phyloP scores from a whole-genome alignment of 371 early-diverging fungal genomes.

The Saksenaea oblongispora region DNA sequence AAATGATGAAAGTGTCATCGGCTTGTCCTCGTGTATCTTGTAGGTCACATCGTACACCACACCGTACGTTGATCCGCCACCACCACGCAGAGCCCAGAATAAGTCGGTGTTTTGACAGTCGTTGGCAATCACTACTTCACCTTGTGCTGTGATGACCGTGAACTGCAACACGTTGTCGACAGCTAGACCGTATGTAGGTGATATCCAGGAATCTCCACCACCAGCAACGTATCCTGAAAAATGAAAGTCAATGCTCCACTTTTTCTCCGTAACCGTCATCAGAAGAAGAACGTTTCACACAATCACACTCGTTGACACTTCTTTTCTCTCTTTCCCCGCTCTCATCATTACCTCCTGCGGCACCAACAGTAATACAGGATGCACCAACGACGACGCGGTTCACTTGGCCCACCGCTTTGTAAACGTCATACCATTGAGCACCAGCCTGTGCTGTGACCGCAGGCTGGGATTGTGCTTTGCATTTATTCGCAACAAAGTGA shows the following conservation, averaged over 20 bases:
- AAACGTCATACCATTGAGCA: background rate
- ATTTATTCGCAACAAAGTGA: conserved; percentile 18
- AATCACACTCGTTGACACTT: too few relatives aligned
- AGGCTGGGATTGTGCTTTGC: background rate
- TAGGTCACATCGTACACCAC: conserved; percentile 29
- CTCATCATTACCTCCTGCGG: background rate
- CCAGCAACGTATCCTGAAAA: conserved; percentile 32
- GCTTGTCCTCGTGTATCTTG: background rate
- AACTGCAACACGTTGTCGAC: conserved; percentile 50
- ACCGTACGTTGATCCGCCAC: conserved; percentile 48
- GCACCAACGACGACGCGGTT: conserved; percentile 6
- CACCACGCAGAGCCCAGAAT: conserved; percentile 59
- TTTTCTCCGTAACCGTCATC: conserved; percentile 42
- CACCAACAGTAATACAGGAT: conserved; percentile 24
- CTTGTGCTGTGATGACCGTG: conserved; percentile 45
- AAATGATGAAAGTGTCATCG: background rate
- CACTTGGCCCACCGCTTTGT: background rate
- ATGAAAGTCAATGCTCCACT: conserved; percentile 13
- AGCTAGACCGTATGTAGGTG: conserved; percentile 38
- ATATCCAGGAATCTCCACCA: conserved; percentile 30
- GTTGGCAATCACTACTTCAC: conserved; percentile 36
- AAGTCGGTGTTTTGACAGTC: conserved; percentile 41
- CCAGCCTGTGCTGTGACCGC: conserved; percentile 6
- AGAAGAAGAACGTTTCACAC: background rate
- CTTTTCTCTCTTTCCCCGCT: too few relatives aligned